Evolutionary conservation across 306 rosid genomes (phyloP).

Genomic region (Ormosia semicastrata): DNA sequence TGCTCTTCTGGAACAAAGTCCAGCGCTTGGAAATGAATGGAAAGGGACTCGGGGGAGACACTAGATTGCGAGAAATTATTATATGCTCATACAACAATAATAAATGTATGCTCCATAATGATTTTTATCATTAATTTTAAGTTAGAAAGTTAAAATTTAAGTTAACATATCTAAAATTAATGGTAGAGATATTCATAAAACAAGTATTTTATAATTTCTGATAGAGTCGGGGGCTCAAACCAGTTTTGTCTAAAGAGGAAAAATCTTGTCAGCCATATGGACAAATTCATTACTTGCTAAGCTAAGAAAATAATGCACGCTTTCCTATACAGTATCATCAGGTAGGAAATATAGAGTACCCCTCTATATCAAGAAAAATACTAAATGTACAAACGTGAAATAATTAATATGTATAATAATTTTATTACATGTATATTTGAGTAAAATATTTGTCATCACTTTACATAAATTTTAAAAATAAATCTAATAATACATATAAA

Average conservation of each 20-base stretch:
- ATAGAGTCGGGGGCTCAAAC: neutral
- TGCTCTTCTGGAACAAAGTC: neutral
- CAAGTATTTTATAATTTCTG: too few species aligned
- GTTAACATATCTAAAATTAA: too few species aligned
- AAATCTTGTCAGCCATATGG: conserved; percentile 34
- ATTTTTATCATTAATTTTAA: too few species aligned
- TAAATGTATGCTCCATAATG: too few species aligned
- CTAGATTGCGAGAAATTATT: neutral
- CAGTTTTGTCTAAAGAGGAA: conserved; percentile 21
- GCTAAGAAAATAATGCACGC: neutral
- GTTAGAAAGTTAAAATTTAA: too few species aligned
- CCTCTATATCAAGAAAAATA: neutral
- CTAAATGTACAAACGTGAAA: neutral
- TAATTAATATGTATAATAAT: neutral
- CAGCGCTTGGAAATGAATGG: conserved; percentile 15
- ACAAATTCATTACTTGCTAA: neutral
- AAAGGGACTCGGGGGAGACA: conserved; percentile 9
- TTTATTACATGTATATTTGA: too few species aligned
- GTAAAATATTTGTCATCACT: neutral
- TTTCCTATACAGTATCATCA: neutral
- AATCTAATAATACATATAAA: too few species aligned
- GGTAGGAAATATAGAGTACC: neutral
- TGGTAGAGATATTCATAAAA: too few species aligned
- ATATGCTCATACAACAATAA: too few species aligned
- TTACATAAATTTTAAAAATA: too few species aligned